These are phyloP conservation scores for Fusarium sp. DNA, from an alignment of 2,329 filamentous ascomycete species.

Conservation along the genomic window DNA sequence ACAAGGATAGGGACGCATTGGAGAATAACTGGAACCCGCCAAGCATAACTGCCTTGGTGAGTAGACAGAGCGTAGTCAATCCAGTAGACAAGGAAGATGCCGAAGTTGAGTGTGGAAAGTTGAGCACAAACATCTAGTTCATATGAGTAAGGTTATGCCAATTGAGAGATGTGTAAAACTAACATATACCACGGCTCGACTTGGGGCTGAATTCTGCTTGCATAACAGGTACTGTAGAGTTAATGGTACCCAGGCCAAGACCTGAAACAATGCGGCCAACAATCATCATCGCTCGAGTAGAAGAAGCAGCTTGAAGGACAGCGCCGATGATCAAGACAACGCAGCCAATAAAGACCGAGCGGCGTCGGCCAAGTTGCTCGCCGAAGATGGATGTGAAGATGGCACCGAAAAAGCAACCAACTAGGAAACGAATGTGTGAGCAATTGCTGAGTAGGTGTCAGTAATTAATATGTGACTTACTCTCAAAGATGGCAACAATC, in stretches of 20 bases:
- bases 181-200: conserved; percentile 54
- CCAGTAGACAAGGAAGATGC: conserved; percentile 61
- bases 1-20: too few species aligned
- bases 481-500: conserved; percentile 62
- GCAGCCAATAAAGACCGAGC: conserved; percentile 58
- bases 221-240: conserved; percentile 60
- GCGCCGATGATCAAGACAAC: conserved; percentile 61
- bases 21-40: conserved; percentile 53
- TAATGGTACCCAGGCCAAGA: conserved; percentile 61
- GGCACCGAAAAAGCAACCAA: conserved; percentile 51
- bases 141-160: neutral
- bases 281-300: conserved; percentile 59
- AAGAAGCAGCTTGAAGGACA: conserved; percentile 60
- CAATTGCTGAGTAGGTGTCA: too few species aligned
- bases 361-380: conserved; percentile 60
- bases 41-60: conserved; percentile 52
- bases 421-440: conserved; percentile 16
- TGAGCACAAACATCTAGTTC: conserved; percentile 59
- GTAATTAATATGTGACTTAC: conserved; percentile 20
- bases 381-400: conserved; percentile 55
- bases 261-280: conserved; percentile 63
- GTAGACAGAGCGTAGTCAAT: conserved; percentile 59
- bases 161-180: conserved; percentile 9
- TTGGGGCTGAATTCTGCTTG: conserved; percentile 60
- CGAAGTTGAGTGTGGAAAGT: conserved; percentile 62